Percentiles rank a stretch among this genome's conserved stretches.
Evolutionary conservation across 2,329 filamentous ascomycete species (phyloP).

Genomic region (Magnaporthales sp.): DNA sequence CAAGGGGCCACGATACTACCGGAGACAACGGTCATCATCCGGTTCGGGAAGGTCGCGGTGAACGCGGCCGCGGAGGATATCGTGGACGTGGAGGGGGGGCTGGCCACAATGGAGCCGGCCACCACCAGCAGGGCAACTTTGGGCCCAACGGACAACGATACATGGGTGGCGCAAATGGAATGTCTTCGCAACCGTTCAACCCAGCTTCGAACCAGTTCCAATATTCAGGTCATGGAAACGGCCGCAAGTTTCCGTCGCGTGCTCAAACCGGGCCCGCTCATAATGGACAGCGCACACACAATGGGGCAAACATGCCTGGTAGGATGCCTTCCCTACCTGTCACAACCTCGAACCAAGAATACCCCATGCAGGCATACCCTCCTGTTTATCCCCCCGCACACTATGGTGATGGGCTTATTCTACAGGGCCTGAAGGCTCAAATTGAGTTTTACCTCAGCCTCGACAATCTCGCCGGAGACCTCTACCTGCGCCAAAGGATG

Average conservation of each 20-base stretch:
- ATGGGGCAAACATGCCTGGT: neutral
- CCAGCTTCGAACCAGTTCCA: slow-evolving; percentile 2
- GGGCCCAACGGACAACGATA: slow-evolving; percentile 10
- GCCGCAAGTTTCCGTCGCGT: slow-evolving; percentile 1
- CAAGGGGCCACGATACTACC: neutral
- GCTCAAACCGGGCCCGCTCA: slow-evolving; percentile 4
- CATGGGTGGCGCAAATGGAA: slow-evolving; percentile 13
- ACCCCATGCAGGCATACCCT: slow-evolving; percentile 40
- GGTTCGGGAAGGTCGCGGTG: slow-evolving; percentile 2
- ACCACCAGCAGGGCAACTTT: slow-evolving; percentile 4
- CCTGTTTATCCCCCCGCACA: slow-evolving; percentile 10
- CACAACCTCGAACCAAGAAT: slow-evolving; percentile 25
- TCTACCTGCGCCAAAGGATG: slow-evolving; percentile 84
- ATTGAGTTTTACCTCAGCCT: slow-evolving; percentile 96
- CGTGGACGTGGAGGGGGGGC: slow-evolving; percentile 3
- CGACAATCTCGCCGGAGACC: slow-evolving; percentile 90
- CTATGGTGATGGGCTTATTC: slow-evolving; percentile 10
- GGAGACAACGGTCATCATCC: slow-evolving; percentile 1
- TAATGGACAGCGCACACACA: slow-evolving; percentile 1
- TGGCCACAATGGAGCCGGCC: neutral
- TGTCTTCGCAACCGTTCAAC: slow-evolving; percentile 8
- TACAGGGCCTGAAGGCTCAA: slow-evolving; percentile 36
- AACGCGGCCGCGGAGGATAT: slow-evolving; percentile 4
- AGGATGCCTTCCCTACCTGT: slow-evolving; percentile 4
- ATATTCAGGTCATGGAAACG: slow-evolving; percentile 3